These are phyloP conservation scores for Talaromyces marneffei DNA, from an alignment of 2,329 filamentous ascomycete species.

Conservation along the genomic window DNA sequence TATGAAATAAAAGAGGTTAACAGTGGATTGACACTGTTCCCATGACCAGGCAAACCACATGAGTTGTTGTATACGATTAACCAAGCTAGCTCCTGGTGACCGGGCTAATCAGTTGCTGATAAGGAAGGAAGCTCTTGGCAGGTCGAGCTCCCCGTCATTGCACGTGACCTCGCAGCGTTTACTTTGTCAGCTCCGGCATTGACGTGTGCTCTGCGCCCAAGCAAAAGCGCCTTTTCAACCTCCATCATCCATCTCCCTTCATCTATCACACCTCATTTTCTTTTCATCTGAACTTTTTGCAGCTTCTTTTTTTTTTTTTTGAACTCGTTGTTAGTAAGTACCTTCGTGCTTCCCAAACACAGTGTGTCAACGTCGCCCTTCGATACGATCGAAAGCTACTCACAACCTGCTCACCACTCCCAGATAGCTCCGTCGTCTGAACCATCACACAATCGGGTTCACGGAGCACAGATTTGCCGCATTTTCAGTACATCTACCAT, in stretches of 20 bases:
- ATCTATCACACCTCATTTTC: conserved; percentile 18
- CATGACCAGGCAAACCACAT: background rate
- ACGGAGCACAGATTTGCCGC: background rate
- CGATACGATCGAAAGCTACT: conserved; percentile 5
- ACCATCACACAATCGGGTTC: background rate
- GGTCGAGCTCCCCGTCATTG: conserved; percentile 1
- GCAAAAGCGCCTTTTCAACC: conserved; percentile 18
- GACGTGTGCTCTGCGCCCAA: conserved; percentile 27
- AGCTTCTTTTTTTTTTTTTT: background rate
- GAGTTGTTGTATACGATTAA: background rate
- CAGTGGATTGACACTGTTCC: background rate
- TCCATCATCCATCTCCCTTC: conserved; percentile 18
- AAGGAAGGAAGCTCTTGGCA: conserved; percentile 6
- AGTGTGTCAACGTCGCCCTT: background rate
- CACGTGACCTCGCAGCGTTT: conserved; percentile 12
- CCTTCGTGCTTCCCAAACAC: background rate
- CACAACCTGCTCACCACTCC: background rate
- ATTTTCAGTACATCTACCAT: background rate
- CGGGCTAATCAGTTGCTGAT: background rate
- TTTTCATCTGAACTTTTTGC: background rate
- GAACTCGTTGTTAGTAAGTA: background rate
- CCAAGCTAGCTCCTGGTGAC: background rate
- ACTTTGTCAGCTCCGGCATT: conserved; percentile 26
- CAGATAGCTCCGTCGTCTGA: conserved; percentile 3
- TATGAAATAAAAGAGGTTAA: background rate